Base-by-base conservation (phyloP, 2,329 filamentous ascomycete species). In the Diaporthe capsici region DNA sequence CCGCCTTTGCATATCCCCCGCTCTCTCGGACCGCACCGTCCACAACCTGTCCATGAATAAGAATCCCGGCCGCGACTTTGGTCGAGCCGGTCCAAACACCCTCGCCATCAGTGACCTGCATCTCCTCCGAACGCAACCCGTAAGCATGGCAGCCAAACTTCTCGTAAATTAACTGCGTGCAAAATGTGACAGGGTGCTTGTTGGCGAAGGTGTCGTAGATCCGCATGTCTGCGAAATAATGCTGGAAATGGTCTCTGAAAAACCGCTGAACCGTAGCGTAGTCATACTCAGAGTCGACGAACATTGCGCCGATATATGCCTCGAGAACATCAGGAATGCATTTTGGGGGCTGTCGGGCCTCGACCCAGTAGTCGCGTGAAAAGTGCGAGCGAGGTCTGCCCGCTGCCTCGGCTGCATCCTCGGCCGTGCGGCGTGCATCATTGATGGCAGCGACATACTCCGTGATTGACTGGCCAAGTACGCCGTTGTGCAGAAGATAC, bases 171-270 rank as follows among this genome's bases (percentile, higher is more conserved):
- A 91, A 87, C 60, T 91, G 91, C 55, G 91, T 87, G 0, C 98
- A 87, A 57, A 90, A 91, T 0, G 94, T 98, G 5, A 94, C 93
- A 0, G 96, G 96, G 79, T 98, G 96, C 47, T 94, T 94, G 80
- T 93, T 95, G 2, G 95, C 95, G 82, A 94, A 98, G 0, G 91
- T 91, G 82, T 98, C 95, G 83, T 98, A 98, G 53, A 97, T 89
- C 4, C 88, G 86, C 92, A 98, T 98, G 83, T 98, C 93, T 71
- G 90, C 87, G 82, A 98, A 98, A 85, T 92, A 98, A 3, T 92
- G 92, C 74, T 89, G 88, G 73, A 98, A 90, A 78, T 96, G 92
- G 20, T 80, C 82, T n/a, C 91, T 84, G 84, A 98, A 98, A 85
- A 99, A 98, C 0, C 82, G 82, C 77, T 94, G 91, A 1, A 98